Base-by-base conservation (phyloP, 768 basidiomycete genomes). In the Trametes cubensis region DNA sequence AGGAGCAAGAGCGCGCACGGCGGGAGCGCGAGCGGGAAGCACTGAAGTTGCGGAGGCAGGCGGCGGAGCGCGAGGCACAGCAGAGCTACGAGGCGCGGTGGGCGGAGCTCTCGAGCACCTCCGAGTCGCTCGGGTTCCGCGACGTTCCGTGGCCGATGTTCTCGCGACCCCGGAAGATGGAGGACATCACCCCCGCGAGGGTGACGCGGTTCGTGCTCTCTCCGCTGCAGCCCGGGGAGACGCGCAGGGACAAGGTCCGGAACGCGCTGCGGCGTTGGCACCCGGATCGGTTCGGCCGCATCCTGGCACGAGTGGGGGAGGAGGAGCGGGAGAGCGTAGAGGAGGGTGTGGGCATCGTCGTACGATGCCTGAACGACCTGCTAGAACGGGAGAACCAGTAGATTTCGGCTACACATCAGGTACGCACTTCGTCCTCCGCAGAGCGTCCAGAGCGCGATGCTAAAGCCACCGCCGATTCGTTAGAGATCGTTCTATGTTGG, bases 191-290 rank as follows among this genome's bases (percentile, higher is more conserved):
- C 11, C 74, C 81, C 7, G 76, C 78, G n/a, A 77, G 77, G n/a
- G 81, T 92, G 51, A 71, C 76, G 20, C 69, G 71, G 50, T 90
- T 93, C 71, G 74, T 94, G 47, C 73, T 90, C 42, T 88, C 87
- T 23, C 78, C 82, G n/a, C 63, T 77, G 17, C 89, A 92, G 72
- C 89, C 89, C 15, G 77, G 76, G 10, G 79, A 83, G 64, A 77
- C 85, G 40, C 80, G 78, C 63, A 89, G 85, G 71, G 88, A 91
- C 57, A 80, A 88, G 60, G 81, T 91, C 61, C 82, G 85, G 48
- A 78, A 73, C 26, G 89, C 88, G 0, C 80, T 89, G 72, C 81
- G 89, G 21, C 79, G 88, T 45, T 92, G 90, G 90, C 91, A 94
- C 70, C 92, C 91, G 3, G 91, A 93, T 73, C 77, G 89, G 47